A percentile compares a stretch with the other conserved stretches of the same genome.
These are phyloP conservation scores for Penicillium sp. DNA, from an alignment of 2,329 filamentous ascomycete species.

Conservation along the genomic window DNA sequence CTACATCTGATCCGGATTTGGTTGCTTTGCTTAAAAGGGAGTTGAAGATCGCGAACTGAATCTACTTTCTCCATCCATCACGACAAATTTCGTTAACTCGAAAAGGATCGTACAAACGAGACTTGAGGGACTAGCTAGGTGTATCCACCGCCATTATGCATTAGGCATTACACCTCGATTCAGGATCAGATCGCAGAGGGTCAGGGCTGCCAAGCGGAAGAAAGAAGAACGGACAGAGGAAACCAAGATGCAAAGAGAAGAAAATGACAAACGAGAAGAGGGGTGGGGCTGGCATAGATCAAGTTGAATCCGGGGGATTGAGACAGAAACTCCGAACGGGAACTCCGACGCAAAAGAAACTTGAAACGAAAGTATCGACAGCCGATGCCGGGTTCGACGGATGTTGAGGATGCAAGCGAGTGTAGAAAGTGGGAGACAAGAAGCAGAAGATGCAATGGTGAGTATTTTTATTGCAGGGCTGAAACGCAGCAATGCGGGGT, in stretches of 20 bases:
- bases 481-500: constrained; percentile 16
- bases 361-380: background rate
- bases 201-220: background rate
- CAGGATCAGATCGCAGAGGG: background rate
- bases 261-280: background rate
- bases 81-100: background rate
- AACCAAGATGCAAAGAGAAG: background rate
- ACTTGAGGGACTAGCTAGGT: background rate
- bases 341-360: background rate
- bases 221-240: background rate
- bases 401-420: constrained; percentile 8
- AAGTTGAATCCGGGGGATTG: background rate
- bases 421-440: background rate
- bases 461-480: constrained; percentile 18
- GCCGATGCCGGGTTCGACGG: background rate
- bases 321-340: background rate
- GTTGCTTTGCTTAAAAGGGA: background rate
- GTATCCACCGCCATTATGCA: constrained; percentile 7
- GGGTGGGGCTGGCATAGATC: background rate
- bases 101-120: background rate
- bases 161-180: constrained; percentile 15
- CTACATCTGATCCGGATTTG: background rate
- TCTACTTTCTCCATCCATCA: background rate
- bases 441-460: constrained; percentile 5
- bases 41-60: constrained; percentile 9